A percentile compares a stretch with the other conserved stretches of the same genome.
Evolutionary conservation across 2,329 filamentous ascomycete species (phyloP).

Genomic region (Colletotrichum sidae): DNA sequence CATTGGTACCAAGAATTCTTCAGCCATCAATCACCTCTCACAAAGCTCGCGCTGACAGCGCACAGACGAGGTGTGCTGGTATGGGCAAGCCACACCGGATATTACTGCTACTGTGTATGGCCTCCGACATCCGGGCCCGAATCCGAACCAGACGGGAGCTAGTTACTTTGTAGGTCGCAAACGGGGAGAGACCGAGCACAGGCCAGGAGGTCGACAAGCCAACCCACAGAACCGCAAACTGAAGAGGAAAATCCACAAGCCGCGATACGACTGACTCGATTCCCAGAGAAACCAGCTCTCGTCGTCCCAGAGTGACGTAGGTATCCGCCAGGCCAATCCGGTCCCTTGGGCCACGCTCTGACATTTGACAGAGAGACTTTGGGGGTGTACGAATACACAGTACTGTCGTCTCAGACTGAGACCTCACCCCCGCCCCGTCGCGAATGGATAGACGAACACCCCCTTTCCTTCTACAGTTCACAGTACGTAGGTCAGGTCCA

Average conservation of each 20-base stretch:
- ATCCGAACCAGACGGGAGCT: slow-evolving; percentile 6
- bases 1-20: slow-evolving; percentile 3
- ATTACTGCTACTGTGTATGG: neutral
- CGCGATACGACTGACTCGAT: slow-evolving; percentile 9
- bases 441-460: no score
- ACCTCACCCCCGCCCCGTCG: no score
- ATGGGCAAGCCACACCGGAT: neutral
- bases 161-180: no score
- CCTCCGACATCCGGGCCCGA: slow-evolving; percentile 19
- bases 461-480: no score
- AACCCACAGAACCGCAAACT: slow-evolving; percentile 11
- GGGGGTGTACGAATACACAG: slow-evolving; percentile 2
- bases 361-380: slow-evolving; percentile 3
- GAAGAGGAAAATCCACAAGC: slow-evolving; percentile 10
- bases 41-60: slow-evolving; percentile 12
- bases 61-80: slow-evolving; percentile 10
- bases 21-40: slow-evolving; percentile 17
- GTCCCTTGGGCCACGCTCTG: slow-evolving; percentile 30
- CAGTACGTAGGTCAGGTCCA: no score
- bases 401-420: neutral
- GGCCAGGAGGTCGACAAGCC: slow-evolving; percentile 10
- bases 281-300: slow-evolving; percentile 9
- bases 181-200: neutral
- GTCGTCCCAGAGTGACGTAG: slow-evolving; percentile 31
- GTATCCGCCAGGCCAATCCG: slow-evolving; percentile 20